Evolutionary conservation across 31 red algal species (phyloP), one percentile per base, ranked within the genome.

Genomic region (Endocladia muricata): DNA sequence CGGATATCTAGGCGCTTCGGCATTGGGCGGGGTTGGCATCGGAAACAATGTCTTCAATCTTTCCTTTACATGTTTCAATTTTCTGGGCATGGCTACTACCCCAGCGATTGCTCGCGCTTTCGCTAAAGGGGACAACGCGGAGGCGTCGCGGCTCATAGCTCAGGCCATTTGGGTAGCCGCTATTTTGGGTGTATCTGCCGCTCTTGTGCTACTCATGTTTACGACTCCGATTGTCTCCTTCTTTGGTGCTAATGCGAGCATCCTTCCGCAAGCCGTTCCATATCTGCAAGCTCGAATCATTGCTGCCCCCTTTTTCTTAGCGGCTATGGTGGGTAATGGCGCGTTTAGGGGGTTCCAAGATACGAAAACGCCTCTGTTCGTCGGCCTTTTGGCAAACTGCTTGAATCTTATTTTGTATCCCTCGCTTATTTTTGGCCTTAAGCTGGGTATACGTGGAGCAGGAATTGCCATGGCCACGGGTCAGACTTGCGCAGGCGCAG

Each of bases 301-400:
- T 22, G 88, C 92, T 31, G 91, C 91, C 3, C 96, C 96, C 13
- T 93, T 95, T 54, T 92, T 89, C 41, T 73, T 98, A 22, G 73
- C 85, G 35, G 72, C 79, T 31, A 95, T 95, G 88, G 96, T 98
- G 41, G 81, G 79, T 25, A 88, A 88, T 43, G 96, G 92, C 49
- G 83, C 96, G 23, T 98, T 98, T 76, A 80, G 96, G 32, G 96
- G 96, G 22, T 94, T 83, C 61, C 88, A 91, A 51, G 96, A 98
- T 49, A 95, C 92, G 19, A 80, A 84, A 33, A 98, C 91, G 15
- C 92, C 96, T 5, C 64, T 98, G 31, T 84, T 86, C 41, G 72
- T 92, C 23, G 88, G 85, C 25, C 56, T 98, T 3, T 55, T 91
- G 21, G 81, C 91, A 25, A 95, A 98, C 64, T 40, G 84, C 32